Evolutionary conservation across 1,284 basidiomycete species (phyloP).

Genomic region (Clitocybe nebularis): DNA sequence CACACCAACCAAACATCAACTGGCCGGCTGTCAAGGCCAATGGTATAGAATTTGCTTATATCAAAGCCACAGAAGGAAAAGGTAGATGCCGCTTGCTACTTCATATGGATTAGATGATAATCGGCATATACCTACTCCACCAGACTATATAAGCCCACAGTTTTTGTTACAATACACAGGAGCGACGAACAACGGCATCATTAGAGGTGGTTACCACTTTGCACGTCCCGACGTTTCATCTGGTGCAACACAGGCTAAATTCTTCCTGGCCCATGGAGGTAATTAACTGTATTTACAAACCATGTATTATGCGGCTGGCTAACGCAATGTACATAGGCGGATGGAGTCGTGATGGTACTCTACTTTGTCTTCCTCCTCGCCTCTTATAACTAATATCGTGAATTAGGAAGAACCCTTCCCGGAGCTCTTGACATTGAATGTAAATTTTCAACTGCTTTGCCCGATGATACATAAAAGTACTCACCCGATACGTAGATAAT

Average conservation of each 20-base stretch:
- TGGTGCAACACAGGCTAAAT: conserved; percentile 55
- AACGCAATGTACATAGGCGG: conserved; percentile 33
- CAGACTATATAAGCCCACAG: conserved; percentile 34
- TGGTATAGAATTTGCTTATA: conserved; percentile 57
- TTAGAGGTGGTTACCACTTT: conserved; percentile 61
- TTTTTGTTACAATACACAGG: conserved; percentile 52
- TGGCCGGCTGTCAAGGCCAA: conserved; percentile 53
- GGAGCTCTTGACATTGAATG: conserved; percentile 64
- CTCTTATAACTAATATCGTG: neutral
- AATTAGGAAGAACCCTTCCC: conserved; percentile 49
- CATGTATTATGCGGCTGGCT: conserved; percentile 3
- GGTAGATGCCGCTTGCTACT: conserved; percentile 5
- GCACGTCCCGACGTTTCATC: conserved; percentile 48
- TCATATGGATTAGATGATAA: neutral
- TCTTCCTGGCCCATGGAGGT: conserved; percentile 61
- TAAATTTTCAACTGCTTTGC: conserved; percentile 18
- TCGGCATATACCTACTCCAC: neutral
- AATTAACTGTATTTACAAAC: neutral
- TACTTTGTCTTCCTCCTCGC: neutral
- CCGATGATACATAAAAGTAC: neutral
- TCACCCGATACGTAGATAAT: conserved; percentile 33
- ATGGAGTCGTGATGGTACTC: conserved; percentile 47
- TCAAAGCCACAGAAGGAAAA: conserved; percentile 71
- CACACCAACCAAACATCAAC: conserved; percentile 48
- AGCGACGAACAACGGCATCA: conserved; percentile 51